Percentiles rank a stretch among this genome's conserved stretches.
Conservation (phyloP, 345 rosid genomes). For the Heritiera littoralis region DNA sequence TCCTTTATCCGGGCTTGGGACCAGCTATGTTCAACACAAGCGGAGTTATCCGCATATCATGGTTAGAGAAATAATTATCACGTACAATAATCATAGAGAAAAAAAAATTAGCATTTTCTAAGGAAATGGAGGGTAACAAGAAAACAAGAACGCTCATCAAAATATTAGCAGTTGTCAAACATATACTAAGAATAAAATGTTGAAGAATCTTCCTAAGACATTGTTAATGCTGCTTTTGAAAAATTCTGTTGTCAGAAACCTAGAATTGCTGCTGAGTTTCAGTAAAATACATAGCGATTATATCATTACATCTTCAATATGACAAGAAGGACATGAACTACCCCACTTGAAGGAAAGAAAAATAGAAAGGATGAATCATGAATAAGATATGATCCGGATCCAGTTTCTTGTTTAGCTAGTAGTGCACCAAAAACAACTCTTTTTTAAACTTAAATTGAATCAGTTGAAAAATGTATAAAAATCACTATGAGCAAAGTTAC, state of each 20-base stretch:
- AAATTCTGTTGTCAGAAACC: not conserved
- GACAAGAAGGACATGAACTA: not conserved
- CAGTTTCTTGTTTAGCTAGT: conserved; percentile 2
- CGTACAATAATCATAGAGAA: not conserved
- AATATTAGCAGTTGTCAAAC: not conserved
- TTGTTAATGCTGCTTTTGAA: not conserved
- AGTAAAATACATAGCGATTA: not conserved
- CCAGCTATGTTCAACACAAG: too few species aligned
- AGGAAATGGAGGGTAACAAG: not conserved
- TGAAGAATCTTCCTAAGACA: not conserved
- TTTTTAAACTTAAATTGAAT: not conserved
- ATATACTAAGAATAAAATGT: not conserved
- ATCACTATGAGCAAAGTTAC: not conserved
- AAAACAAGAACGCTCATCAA: not conserved
- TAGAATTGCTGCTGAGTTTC: not conserved
- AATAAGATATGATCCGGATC: not conserved
- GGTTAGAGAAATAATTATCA: not conserved
- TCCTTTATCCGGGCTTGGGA: too few species aligned
- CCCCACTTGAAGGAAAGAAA: not conserved
- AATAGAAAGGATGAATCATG: not conserved
- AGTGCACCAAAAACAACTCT: not conserved
- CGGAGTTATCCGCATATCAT: not conserved
- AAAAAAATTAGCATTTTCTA: not conserved
- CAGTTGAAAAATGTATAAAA: not conserved
- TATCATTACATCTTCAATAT: conserved; percentile 5